A percentile compares a stretch with the other conserved stretches of the same genome.
phyloP scores from a whole-genome alignment of 805 yeast species.

The Cyberlindnera galapagoensis region DNA sequence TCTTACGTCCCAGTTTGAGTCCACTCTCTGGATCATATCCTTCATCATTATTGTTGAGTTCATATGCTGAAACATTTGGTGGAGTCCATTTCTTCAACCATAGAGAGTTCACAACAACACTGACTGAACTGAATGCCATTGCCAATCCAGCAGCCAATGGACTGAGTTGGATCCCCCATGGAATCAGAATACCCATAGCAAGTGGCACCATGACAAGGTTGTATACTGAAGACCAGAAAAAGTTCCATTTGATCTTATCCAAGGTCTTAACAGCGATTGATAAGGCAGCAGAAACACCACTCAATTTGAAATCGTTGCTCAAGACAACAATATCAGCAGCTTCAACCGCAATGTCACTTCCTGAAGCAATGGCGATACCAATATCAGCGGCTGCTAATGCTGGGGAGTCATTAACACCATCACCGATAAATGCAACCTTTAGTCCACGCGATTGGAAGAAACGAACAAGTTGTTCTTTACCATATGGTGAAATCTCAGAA shows the following conservation, averaged over 20 bases:
- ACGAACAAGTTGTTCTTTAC: slow-evolving; percentile 63
- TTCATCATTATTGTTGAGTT: slow-evolving; percentile 1
- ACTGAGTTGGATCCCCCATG: slow-evolving; percentile 68
- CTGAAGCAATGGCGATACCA: slow-evolving; percentile 88
- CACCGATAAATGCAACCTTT: slow-evolving; percentile 86
- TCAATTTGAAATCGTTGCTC: slow-evolving; percentile 32
- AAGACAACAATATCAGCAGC: slow-evolving; percentile 90
- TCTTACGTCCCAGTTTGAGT: slow-evolving; percentile 2
- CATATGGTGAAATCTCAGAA: slow-evolving; percentile 71
- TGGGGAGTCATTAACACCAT: slow-evolving; percentile 97
- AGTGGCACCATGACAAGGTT: slow-evolving; percentile 83
- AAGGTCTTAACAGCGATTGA: slow-evolving; percentile 70
- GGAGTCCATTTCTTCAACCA: slow-evolving; percentile 61
- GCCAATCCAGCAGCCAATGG: slow-evolving; percentile 89
- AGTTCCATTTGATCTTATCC: slow-evolving; percentile 68
- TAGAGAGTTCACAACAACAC: slow-evolving; percentile 79
- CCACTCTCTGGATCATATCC: slow-evolving; percentile 17
- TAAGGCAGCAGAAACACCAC: slow-evolving; percentile 52
- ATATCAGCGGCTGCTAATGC: slow-evolving; percentile 84
- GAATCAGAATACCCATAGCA: slow-evolving; percentile 88
- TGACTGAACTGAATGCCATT: slow-evolving; percentile 89
- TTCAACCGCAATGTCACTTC: slow-evolving; percentile 94
- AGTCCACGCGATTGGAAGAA: slow-evolving; percentile 41
- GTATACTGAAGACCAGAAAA: slow-evolving; percentile 82
- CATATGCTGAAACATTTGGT: slow-evolving; percentile 11